These are phyloP conservation scores for Suillus subalutaceus DNA, from an alignment of 768 basidiomycete genomes.

Conservation along the genomic window DNA sequence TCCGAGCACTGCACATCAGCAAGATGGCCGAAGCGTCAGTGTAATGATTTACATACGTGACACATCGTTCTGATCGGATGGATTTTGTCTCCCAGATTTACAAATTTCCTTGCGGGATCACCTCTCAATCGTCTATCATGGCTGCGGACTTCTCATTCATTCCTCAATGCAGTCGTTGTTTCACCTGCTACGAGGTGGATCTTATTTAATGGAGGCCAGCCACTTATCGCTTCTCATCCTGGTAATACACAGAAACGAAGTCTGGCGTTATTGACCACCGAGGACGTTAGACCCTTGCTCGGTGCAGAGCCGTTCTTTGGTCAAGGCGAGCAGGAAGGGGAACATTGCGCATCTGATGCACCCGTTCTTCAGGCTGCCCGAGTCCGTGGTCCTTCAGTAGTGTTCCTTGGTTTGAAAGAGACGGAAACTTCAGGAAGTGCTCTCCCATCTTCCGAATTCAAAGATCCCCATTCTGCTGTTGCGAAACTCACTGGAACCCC, in stretches of 20 bases:
- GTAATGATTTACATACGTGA: conserved; percentile 1
- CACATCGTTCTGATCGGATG: conserved; percentile 1
- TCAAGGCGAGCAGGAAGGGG: conserved; percentile 56
- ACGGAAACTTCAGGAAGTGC: conserved; percentile 46
- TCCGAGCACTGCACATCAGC: conserved; percentile 14
- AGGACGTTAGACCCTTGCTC: conserved; percentile 65
- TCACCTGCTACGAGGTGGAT: conserved; percentile 74
- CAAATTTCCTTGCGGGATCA: conserved; percentile 61
- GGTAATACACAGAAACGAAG: conserved; percentile 36
- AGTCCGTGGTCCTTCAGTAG: conserved; percentile 58
- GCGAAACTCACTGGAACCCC: conserved; percentile 76
- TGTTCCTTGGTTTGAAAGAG: conserved; percentile 84
- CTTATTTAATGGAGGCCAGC: conserved; percentile 73
- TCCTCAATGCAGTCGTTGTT: conserved; percentile 71
- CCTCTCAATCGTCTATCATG: conserved; percentile 83
- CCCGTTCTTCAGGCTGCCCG: conserved; percentile 57
- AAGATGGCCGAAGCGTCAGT: conserved; percentile 37
- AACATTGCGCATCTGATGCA: conserved; percentile 25
- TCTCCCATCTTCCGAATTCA: conserved; percentile 68
- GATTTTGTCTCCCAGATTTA: conserved; percentile 36
- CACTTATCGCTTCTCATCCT: conserved; percentile 50
- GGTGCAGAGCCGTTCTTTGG: conserved; percentile 72
- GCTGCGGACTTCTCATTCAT: conserved; percentile 72
- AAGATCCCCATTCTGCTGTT: conserved; percentile 53
- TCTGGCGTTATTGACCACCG: conserved; percentile 59